Base-by-base conservation (phyloP, 192 early-diverging fungal species). In the Backusella luteola region DNA sequence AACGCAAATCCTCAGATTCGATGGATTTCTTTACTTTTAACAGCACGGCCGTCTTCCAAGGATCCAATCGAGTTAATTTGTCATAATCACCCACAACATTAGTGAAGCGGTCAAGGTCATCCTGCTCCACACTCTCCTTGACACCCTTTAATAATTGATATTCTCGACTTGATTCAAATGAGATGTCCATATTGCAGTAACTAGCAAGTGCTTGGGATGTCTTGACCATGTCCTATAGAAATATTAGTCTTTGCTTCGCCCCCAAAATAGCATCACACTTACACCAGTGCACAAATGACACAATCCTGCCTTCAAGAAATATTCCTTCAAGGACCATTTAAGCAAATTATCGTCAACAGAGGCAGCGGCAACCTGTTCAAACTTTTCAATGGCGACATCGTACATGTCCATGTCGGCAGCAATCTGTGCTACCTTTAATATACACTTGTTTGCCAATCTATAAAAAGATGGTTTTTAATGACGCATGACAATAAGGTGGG, bases 251-350 rank as follows among this genome's bases (percentile, higher is more conserved):
- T 32, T 2, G 32, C 32, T 32, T 32, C 3, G 0, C 2, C 32
- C 32, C 32, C 32, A 32, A 3, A 32, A 32, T 32, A 32, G 32
- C 2, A 32, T 32, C 32, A 32, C 32, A 32, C 85, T 75, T 86
- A 94, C 92, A 63, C 87, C 87, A 46, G 91, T 89, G 72, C 93
- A 94, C 63, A 99, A 85, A 72, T 94, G 89, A 78, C 97, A 99
- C 71, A 99, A 81, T 19, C 93, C 96, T 14, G 97, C 95, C 83
- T 99, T 99, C 81, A 99, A 87, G 74, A 99, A 94, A 87, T 98
- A 97, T 71, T 99, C 97, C 73, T 96, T 94, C 32, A 99, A 82
- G 21, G 96, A 97, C 93, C 96, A 99, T 81, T 96, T 95, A 67
- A 96, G 94, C 34, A 99, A 87, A 69, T 93, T 90, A 81, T 96